Conservation (phyloP, 345 rosid genomes). For the Dovyalis caffra region DNA sequence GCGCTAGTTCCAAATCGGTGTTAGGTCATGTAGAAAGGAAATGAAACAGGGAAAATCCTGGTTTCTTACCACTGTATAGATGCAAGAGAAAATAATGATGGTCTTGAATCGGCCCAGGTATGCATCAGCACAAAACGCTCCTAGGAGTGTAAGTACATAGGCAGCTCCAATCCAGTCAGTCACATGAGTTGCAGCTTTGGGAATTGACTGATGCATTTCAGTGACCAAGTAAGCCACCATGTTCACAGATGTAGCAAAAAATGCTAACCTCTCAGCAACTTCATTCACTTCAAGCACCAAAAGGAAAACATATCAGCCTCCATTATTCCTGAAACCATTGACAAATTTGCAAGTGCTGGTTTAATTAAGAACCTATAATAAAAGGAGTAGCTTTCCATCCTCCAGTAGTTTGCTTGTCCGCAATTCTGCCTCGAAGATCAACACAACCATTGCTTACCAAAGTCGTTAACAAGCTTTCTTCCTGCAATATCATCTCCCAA, state of each 20-base stretch:
- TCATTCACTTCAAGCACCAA: conserved; percentile 39
- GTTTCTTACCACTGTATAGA: conserved; percentile 39
- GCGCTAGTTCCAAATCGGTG: not conserved
- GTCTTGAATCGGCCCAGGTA: conserved; percentile 56
- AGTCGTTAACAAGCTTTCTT: conserved; percentile 4
- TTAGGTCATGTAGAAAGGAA: not conserved
- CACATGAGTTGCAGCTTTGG: conserved; percentile 48
- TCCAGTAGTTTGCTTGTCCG: conserved; percentile 51
- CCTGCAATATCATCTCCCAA: conserved; percentile 12
- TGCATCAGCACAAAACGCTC: conserved; percentile 64
- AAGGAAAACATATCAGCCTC: not conserved
- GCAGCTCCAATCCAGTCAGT: conserved; percentile 59
- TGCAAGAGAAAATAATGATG: conserved; percentile 43
- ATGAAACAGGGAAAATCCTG: not conserved
- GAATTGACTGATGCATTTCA: conserved; percentile 47
- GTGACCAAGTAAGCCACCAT: conserved; percentile 46
- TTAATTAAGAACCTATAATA: conserved; percentile 33
- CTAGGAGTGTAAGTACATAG: conserved; percentile 44
- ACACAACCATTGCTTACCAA: conserved; percentile 47
- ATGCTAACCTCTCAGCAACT: conserved; percentile 60
- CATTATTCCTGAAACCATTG: not conserved
- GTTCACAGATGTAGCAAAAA: conserved; percentile 53
- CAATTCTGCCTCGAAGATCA: conserved; percentile 41
- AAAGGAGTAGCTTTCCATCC: conserved; percentile 62
- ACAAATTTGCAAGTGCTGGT: not conserved